Percentiles rank a stretch among this genome's conserved stretches.
Conservation (phyloP, 2,329 filamentous ascomycete genomes). For the Cordyceps sp. region DNA sequence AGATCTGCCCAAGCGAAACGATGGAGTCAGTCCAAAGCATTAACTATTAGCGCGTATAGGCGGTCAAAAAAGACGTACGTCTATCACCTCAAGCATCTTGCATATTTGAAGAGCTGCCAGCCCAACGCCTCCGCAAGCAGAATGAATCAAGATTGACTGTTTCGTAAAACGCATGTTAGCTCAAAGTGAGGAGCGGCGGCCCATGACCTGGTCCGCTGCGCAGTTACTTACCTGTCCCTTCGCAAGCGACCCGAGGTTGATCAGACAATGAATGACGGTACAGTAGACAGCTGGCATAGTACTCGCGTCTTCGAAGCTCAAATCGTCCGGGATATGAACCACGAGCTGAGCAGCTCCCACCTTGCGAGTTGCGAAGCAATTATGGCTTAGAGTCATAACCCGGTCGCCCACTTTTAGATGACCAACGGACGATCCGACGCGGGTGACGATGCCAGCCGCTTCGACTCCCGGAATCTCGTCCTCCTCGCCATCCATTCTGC, state of each 20-base stretch:
- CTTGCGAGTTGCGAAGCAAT: slow-evolving; percentile 9
- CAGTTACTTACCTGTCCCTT: slow-evolving; percentile 5
- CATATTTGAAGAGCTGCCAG: slow-evolving; percentile 12
- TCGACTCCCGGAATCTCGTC: slow-evolving; percentile 13
- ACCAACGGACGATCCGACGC: slow-evolving; percentile 3
- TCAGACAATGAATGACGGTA: slow-evolving; percentile 11
- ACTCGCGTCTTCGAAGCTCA: slow-evolving; percentile 17
- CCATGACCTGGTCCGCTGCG: too few relatives aligned
- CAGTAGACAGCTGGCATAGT: slow-evolving; percentile 14
- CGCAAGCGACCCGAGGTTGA: slow-evolving; percentile 2
- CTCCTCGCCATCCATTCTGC: slow-evolving; percentile 1
- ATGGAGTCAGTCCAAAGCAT: too few relatives aligned
- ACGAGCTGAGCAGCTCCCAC: slow-evolving; percentile 7
- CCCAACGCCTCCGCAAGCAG: slow-evolving; percentile 13
- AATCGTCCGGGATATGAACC: slow-evolving; percentile 14
- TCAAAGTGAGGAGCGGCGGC: too few relatives aligned
- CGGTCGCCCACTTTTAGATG: slow-evolving; percentile 15
- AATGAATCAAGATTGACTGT: slow-evolving; percentile 16
- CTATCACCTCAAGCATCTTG: slow-evolving; percentile 9
- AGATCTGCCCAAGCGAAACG: slow-evolving; percentile 2
- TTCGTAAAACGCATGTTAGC: not conserved
- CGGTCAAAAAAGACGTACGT: too few relatives aligned
- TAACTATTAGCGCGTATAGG: too few relatives aligned
- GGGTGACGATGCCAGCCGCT: slow-evolving; percentile 8
- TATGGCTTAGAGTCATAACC: slow-evolving; percentile 10